Evolutionary conservation across 225 moss, liverwort and hornwort species (phyloP).

Genomic region (Marchantia paleacea): DNA sequence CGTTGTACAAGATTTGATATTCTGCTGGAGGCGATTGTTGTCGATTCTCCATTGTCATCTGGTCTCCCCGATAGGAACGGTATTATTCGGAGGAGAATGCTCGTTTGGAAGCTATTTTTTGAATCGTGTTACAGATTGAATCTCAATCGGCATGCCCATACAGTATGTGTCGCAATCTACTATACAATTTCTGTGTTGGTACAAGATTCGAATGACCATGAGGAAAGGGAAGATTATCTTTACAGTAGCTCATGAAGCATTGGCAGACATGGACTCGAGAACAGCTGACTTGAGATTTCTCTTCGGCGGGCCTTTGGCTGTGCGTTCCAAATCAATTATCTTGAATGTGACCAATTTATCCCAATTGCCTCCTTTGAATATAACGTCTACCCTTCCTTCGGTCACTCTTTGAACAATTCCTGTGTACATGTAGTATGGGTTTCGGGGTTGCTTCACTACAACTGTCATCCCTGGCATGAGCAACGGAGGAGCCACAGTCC

Average conservation of each 20-base stretch:
- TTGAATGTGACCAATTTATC: constrained; percentile 84
- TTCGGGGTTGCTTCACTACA: constrained; percentile 55
- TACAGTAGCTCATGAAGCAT: constrained; percentile 3
- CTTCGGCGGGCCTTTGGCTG: constrained; percentile 75
- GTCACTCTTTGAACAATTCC: constrained; percentile 97
- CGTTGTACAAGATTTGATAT: no score
- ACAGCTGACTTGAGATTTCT: constrained; percentile 78
- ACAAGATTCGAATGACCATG: background rate
- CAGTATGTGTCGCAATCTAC: background rate
- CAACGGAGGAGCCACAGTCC: no score
- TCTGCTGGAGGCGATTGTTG: no score
- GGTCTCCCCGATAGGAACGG: no score
- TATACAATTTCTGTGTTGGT: background rate
- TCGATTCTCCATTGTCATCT: no score
- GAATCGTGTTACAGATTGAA: background rate
- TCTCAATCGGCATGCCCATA: no score
- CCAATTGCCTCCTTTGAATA: constrained; percentile 98
- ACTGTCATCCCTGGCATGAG: constrained; percentile 98
- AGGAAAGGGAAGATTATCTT: background rate
- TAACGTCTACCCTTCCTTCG: constrained; percentile 75
- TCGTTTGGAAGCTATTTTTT: no score
- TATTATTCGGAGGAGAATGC: no score
- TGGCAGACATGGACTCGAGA: constrained; percentile 29
- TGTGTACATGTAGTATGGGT: constrained; percentile 71
- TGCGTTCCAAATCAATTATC: constrained; percentile 69